Conservation (phyloP, 768 basidiomycete genomes). For the Boletellus ananas region DNA sequence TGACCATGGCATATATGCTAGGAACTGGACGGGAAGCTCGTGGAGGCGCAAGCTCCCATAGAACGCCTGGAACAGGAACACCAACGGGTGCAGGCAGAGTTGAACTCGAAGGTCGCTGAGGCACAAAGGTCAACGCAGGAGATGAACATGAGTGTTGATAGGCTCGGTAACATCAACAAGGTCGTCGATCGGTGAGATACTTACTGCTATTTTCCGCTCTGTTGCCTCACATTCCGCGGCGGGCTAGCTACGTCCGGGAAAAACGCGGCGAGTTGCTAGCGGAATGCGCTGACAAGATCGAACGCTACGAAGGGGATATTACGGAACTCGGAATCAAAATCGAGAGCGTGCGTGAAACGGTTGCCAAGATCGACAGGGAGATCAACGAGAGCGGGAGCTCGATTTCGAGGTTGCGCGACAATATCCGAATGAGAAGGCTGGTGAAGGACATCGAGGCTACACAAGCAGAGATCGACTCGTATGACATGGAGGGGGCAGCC, state of each 20-base stretch:
- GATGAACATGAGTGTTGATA: constrained; percentile 61
- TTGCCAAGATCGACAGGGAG: constrained; percentile 68
- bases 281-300: constrained; percentile 56
- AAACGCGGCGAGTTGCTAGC: constrained; percentile 57
- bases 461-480: constrained; percentile 65
- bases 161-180: constrained; percentile 56
- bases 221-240: not conserved
- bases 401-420: constrained; percentile 73
- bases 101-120: constrained; percentile 45
- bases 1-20: constrained; percentile 25
- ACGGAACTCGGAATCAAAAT: constrained; percentile 38
- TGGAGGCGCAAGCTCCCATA: constrained; percentile 62
- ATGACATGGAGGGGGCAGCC: constrained; percentile 83
- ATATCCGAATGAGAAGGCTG: constrained; percentile 72
- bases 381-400: constrained; percentile 72
- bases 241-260: constrained; percentile 67
- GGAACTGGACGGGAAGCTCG: constrained; percentile 62
- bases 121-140: constrained; percentile 59
- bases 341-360: constrained; percentile 38
- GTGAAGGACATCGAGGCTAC: constrained; percentile 61
- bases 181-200: constrained; percentile 55
- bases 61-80: constrained; percentile 57
- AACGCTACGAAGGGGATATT: constrained; percentile 44
- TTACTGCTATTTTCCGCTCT: not conserved
- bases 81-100: constrained; percentile 45